These are phyloP conservation scores for Sporothrix inflata DNA, from an alignment of 2,329 filamentous ascomycete genomes.

Conservation along the genomic window DNA sequence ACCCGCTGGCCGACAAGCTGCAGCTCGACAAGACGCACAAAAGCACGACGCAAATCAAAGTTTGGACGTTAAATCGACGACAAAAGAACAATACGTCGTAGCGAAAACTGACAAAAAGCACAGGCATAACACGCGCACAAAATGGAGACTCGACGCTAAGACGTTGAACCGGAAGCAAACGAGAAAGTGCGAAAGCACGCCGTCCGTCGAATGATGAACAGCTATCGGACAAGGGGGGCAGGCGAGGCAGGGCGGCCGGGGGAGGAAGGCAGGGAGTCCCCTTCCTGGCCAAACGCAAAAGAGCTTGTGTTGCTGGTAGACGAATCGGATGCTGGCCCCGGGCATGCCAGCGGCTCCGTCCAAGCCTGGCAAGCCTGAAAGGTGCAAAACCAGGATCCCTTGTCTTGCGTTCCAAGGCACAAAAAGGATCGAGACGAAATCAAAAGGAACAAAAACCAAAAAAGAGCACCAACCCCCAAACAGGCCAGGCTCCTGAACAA, in stretches of 20 bases:
- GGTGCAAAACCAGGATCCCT: slow-evolving; percentile 7
- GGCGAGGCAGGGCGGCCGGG: background rate
- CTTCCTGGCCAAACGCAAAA: background rate
- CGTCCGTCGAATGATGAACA: background rate
- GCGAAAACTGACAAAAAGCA: background rate
- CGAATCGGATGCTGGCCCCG: slow-evolving; percentile 16
- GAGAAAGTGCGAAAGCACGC: background rate
- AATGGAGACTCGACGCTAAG: background rate
- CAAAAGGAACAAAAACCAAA: background rate
- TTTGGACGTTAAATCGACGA: background rate
- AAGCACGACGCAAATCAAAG: background rate
- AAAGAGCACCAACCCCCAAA: background rate
- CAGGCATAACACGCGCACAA: background rate
- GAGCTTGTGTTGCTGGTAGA: slow-evolving; percentile 10
- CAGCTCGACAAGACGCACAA: background rate
- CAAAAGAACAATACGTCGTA: too few relatives aligned
- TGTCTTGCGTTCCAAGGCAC: background rate
- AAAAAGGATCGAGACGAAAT: background rate
- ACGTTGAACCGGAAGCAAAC: slow-evolving; percentile 1
- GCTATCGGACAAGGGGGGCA: slow-evolving; percentile 8
- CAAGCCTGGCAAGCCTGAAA: background rate
- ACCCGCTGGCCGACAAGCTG: background rate
- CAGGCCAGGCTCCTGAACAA: slow-evolving; percentile 12
- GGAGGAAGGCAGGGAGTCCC: background rate
- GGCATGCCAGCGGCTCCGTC: background rate